phyloP scores from a whole-genome alignment of 495 filamentous ascomycete species.

The Bombardia bombarda region DNA sequence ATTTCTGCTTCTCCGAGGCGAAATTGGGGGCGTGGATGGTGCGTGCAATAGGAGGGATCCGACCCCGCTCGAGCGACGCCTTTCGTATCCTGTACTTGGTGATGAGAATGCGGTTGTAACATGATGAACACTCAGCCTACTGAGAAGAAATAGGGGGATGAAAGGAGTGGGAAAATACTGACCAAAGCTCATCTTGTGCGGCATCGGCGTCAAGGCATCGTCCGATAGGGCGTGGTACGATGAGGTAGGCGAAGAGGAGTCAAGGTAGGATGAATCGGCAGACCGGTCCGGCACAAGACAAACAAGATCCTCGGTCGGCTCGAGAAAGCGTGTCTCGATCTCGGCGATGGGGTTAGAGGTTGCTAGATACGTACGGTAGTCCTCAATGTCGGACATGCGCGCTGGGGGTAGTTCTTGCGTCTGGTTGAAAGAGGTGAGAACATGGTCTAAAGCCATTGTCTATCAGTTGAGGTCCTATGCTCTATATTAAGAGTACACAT shows the following conservation, averaged over 20 bases:
- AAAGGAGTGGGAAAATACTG: no score
- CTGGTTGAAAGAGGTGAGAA: conserved; percentile 59
- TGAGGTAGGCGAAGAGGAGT: background rate
- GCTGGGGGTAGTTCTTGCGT: conserved; percentile 49
- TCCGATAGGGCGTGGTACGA: conserved; percentile 1
- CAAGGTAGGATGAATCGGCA: background rate
- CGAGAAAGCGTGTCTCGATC: conserved; percentile 61
- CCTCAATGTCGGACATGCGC: conserved; percentile 46
- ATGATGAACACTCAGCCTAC: no score
- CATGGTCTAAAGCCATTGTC: conserved; percentile 50
- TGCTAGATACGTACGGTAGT: conserved; percentile 61
- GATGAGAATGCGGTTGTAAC: no score
- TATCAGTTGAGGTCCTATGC: background rate
- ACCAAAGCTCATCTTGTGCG: conserved; percentile 8
- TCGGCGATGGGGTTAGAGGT: conserved; percentile 53
- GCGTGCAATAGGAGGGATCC: no score
- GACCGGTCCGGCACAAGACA: conserved; percentile 27
- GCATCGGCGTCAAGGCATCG: conserved; percentile 14
- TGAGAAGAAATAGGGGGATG: background rate
- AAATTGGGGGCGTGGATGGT: no score
- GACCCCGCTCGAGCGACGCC: no score
- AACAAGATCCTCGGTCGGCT: conserved; percentile 57
- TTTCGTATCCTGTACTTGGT: no score
- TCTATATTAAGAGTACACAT: background rate
- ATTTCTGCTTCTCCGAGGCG: no score